Evolutionary conservation across 2,329 filamentous ascomycete genomes (phyloP), one percentile per base, ranked within the genome.

Genomic region (Daldinia sp.): DNA sequence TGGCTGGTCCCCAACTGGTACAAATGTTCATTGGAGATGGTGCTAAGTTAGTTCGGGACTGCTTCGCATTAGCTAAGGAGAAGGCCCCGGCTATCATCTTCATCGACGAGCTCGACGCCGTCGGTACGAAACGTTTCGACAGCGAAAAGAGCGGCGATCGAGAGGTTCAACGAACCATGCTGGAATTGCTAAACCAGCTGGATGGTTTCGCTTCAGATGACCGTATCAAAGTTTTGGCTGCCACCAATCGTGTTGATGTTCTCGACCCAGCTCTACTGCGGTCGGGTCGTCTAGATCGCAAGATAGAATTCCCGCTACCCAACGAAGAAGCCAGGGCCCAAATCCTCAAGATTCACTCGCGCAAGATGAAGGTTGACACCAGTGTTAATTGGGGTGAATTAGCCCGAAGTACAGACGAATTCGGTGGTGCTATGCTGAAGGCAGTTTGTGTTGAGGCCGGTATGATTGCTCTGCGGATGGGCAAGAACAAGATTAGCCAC

Each of bases 11-110:
- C 4, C 95, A 99, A 80, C 88, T 99, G 35, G 95, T 99, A 27
- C 95, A 99, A 78, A 99, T 98, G 95, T 99, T 98, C 78, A 99
- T 99, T 37, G 95, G 95, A 77, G 96, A 99, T 71, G 95, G 95
- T 74, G 95, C 96, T 41, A 99, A 99, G 81, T 87, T 99, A 27
- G 95, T 99, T 39, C 91, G 95, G 61, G 95, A 99, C 81, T 96
- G 93, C 80, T 99, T 99, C 77, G 95, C 95, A 1, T 84, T 99
- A 11, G 95, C 95, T 55, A 99, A 99, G 79, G 95, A 99, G 80
- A 99, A 99, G 84, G 95, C 95, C 0, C 96, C 95, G 0, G 93
- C 95, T 61, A 99, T 99, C 78, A 99, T 99, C 79, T 99, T 99
- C 84, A 98, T 99, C 73, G 95, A 99, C 80, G 95, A 99, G 80